These are phyloP conservation scores for Boehmeria nivea DNA, from an alignment of 306 rosid genomes.

Conservation along the genomic window DNA sequence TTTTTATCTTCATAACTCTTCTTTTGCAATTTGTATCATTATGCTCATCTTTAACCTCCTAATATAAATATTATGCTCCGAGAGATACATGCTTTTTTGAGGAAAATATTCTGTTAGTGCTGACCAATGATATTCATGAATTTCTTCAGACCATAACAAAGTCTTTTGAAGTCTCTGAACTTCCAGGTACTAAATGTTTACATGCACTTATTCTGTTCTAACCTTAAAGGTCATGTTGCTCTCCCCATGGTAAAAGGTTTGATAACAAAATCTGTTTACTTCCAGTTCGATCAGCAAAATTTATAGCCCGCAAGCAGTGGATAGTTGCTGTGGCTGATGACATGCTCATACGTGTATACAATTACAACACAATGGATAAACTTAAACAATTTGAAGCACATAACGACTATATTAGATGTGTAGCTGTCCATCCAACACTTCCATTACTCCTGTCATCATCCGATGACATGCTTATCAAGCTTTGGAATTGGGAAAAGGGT, in stretches of 20 bases:
- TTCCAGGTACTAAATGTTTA: conserved; percentile 62
- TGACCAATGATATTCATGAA: conserved; percentile 17
- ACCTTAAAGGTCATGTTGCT: not conserved
- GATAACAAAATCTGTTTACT: conserved; percentile 11
- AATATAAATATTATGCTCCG: too few species aligned
- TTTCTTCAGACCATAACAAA: conserved; percentile 74
- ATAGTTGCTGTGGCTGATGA: conserved; percentile 99
- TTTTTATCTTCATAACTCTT: too few species aligned
- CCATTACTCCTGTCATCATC: conserved; percentile 94
- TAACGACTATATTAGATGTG: conserved; percentile 96
- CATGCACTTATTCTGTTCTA: conserved; percentile 3
- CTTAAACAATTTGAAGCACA: conserved; percentile 91
- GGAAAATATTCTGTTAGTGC: conserved; percentile 14
- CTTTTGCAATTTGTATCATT: too few species aligned
- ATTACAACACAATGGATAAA: conserved; percentile 97
- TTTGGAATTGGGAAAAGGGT: conserved; percentile 99
- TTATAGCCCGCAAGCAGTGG: conserved; percentile 94
- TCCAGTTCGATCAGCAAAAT: conserved; percentile 98
- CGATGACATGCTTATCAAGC: conserved; percentile 98
- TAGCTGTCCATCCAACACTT: conserved; percentile 96
- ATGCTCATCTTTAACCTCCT: too few species aligned
- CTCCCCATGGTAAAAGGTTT: conserved; percentile 5
- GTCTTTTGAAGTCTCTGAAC: conserved; percentile 89
- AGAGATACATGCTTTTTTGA: too few species aligned
- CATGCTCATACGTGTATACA: conserved; percentile 83